phyloP scores from a whole-genome alignment of 2,329 filamentous ascomycete genomes.

The Lojkania enalia region DNA sequence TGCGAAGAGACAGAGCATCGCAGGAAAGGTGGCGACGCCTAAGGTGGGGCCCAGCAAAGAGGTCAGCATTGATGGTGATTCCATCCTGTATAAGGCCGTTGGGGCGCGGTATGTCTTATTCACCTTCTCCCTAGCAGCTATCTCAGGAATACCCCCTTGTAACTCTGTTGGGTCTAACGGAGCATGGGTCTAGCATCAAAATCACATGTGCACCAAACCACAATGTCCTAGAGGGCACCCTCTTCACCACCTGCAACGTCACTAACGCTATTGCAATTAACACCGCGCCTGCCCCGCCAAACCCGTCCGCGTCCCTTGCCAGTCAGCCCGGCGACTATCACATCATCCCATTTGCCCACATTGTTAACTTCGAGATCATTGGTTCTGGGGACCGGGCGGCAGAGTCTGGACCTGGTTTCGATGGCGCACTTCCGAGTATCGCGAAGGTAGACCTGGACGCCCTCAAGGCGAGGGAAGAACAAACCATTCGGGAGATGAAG shows the following conservation, averaged over 20 bases:
- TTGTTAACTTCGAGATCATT: conserved; percentile 61
- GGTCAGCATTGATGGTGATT: conserved; percentile 53
- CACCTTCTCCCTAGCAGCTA: too few species aligned
- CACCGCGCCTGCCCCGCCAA: conserved; percentile 52
- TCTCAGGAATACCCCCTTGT: too few species aligned
- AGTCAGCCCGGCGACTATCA: conserved; percentile 59
- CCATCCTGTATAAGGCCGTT: conserved; percentile 61
- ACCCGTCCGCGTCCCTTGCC: conserved; percentile 45
- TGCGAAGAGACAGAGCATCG: conserved; percentile 60
- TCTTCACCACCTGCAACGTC: conserved; percentile 64
- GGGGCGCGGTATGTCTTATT: conserved; percentile 59
- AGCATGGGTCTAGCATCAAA: conserved; percentile 54
- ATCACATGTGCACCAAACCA: conserved; percentile 58
- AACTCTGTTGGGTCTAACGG: too few species aligned
- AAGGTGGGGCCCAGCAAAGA: conserved; percentile 50
- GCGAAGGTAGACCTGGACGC: conserved; percentile 59
- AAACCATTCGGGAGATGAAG: conserved; percentile 59
- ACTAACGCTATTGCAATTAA: conserved; percentile 65
- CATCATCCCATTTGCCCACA: conserved; percentile 62
- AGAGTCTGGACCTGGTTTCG: conserved; percentile 48
- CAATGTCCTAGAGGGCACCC: conserved; percentile 61
- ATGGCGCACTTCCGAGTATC: conserved; percentile 50
- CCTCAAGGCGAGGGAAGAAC: conserved; percentile 58
- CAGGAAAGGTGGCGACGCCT: conserved; percentile 58
- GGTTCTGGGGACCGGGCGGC: conserved; percentile 39